Evolutionary conservation across 2,329 filamentous ascomycete species (phyloP), one percentile per base, ranked within the genome.

Genomic region (Sporothrix sp.): DNA sequence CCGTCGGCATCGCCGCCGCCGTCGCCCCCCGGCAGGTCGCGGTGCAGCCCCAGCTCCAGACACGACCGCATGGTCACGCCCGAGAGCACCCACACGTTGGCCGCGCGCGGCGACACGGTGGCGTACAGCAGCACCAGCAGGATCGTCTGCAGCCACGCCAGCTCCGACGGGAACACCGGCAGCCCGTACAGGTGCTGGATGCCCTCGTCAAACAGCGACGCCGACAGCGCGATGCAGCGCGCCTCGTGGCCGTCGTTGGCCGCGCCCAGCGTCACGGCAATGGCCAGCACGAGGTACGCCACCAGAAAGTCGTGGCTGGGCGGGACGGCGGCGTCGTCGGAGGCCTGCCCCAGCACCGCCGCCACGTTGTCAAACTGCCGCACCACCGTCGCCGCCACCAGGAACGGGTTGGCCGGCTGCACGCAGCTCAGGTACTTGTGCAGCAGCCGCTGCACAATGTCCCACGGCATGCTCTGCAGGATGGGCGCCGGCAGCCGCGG

Each of bases 261-360:
- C n/a, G 59, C 59, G 21, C 61, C 61, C 1, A 65, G 54, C 3
- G 61, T 64, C 2, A 62, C 59, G 1, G 62, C 61, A 30, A 63
- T 59, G 13, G 63, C 61, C n/a, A 65, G 55, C 23, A 64, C 56
- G 16, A 65, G 56, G 40, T 63, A 64, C 23, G 63, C 58, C 21
- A 63, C 58, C 7, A 63, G 54, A 43, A 62, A 63, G 39, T 64
- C 63, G 47, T 61, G 63, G 33, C 58, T 60, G 1, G 62, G 58
- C 3, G 54, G 42, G 0, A 61, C 58, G n/a, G n/a, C n/a, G n/a
- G n/a, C n/a, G n/a, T n/a, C n/a, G n/a, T n/a, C n/a, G n/a, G n/a
- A n/a, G n/a, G n/a, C n/a, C 33, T 40, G 14, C 16, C 45, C 18
- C 11, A 54, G 43, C 0, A 42, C 21, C 3, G n/a, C 33, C 16